A percentile compares a stretch with the other conserved stretches of the same genome.
Conservation (phyloP, 163 green algal species). For the Chlamydomonas reinhardtii region DNA sequence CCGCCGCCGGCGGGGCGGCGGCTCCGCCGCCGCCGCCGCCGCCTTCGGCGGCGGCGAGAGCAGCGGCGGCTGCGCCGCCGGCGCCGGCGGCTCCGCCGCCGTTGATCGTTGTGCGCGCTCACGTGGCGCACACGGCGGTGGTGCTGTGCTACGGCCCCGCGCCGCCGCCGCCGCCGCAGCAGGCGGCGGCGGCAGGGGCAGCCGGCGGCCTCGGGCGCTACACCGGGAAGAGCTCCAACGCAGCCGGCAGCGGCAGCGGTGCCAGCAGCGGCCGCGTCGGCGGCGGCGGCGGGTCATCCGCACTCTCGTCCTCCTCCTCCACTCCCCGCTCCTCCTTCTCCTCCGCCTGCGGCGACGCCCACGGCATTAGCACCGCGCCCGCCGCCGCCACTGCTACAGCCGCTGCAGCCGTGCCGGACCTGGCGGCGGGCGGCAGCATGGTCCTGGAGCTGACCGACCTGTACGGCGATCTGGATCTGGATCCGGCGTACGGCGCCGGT, state of each 20-base stretch:
- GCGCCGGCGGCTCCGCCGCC: not conserved
- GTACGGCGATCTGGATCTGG: not conserved
- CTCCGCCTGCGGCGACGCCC: no score
- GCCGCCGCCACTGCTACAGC: not conserved
- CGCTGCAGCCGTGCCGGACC: not conserved
- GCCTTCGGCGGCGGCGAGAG: not conserved
- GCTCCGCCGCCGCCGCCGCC: not conserved
- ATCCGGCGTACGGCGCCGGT: not conserved
- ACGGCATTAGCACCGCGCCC: no score
- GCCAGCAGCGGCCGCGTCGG: no score
- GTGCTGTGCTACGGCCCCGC: constrained; percentile 37
- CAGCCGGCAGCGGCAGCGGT: not conserved
- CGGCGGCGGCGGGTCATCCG: no score
- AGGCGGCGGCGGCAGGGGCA: not conserved
- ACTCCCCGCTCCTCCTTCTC: no score
- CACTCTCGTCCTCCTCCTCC: no score
- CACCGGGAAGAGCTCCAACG: not conserved
- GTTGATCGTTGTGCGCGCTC: not conserved
- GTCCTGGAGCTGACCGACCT: constrained; percentile 42
- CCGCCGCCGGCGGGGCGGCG: no score
- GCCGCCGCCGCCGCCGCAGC: not conserved
- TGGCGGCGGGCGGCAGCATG: constrained; percentile 19
- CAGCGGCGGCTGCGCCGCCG: not conserved
- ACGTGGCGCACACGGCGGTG: constrained; percentile 6
- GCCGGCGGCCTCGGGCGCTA: not conserved